Evolutionary conservation across 495 filamentous ascomycete genomes (phyloP), one percentile per base, ranked within the genome.

Genomic region (Aspergillus sparsus): DNA sequence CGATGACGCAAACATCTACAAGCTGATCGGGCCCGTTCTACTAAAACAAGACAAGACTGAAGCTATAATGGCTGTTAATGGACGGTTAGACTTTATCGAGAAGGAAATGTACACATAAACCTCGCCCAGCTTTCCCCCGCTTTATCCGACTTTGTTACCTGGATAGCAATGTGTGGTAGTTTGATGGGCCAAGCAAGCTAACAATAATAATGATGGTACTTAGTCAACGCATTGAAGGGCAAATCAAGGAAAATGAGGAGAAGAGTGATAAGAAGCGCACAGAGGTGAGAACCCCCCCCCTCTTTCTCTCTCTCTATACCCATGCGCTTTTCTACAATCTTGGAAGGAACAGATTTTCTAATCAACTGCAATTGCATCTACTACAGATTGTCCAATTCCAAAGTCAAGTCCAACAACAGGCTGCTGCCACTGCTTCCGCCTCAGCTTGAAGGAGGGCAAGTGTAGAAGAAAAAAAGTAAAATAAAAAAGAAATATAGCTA

Each of bases 21-120:
- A 98, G 73, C 83, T 96, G 37, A 85, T 97, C 53, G 94, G 94
- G 1, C 94, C 94, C 0, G 89, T 98, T 9, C 79, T 99, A 49
- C 74, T 98, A 66, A 97, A 98, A 78, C 95, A 98, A 73, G 94
- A 98, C 11, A 90, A 88, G 67, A 73, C 78, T 3, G 94, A 98
- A 65, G 94, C 95, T 0, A 81, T 87, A 50, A 87, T 90, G 83
- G 91, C 92, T 6, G 95, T 98, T 34, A 89, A 93, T 61, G 89
- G 90, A 46, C 85, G 94, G 9, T 72, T 98, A 56, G 91, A 96
- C 58, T 98, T 93, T 63, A 98, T 98, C 61, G 82, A 87, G 63
- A 91, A 92, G 68, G 95, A 98, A 65, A 95, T 97, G 94, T 98
- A 73, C 62, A 84, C 66, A 47, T 60, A 0, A 15, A 7, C 12